These are phyloP conservation scores for Paramecium sonneborni DNA, from an alignment of 73 alveolate genomes.

Conservation along the genomic window DNA sequence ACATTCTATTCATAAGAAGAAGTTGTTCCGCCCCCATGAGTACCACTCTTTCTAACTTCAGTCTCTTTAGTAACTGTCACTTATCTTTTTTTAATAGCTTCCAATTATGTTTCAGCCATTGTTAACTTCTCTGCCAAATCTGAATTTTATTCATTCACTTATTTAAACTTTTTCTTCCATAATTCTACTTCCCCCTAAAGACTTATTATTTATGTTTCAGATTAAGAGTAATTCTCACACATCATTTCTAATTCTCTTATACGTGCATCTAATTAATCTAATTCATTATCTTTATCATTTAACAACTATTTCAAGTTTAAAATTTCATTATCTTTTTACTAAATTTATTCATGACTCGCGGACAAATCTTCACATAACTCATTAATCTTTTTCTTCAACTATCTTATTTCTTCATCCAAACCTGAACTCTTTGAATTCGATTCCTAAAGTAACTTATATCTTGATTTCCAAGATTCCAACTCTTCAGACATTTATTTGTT, in stretches of 20 bases:
- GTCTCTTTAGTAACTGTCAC: conserved; percentile 32
- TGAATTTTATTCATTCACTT: not conserved
- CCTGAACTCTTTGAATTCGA: conserved; percentile 6
- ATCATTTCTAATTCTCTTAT: conserved; percentile 7
- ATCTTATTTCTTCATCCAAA: conserved; percentile 5
- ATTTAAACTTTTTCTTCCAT: conserved; percentile 26
- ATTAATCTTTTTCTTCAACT: not conserved
- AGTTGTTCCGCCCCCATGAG: not conserved
- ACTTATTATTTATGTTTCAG: not conserved
- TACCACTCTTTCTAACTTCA: conserved; percentile 19
- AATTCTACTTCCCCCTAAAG: conserved; percentile 35
- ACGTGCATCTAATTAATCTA: not conserved
- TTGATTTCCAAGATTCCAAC: conserved; percentile 5
- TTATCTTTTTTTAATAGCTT: not conserved
- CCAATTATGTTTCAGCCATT: conserved; percentile 44
- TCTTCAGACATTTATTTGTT: not conserved
- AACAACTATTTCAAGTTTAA: not conserved
- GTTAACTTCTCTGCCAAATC: conserved; percentile 33
- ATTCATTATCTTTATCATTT: conserved; percentile 10
- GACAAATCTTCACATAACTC: not conserved
- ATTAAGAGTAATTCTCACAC: not conserved
- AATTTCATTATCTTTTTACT: not conserved
- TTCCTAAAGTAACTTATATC: conserved; percentile 4
- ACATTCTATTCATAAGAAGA: not conserved
- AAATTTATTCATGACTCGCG: not conserved